A percentile compares a stretch with the other conserved stretches of the same genome.
These are phyloP conservation scores for Asterochloris sp. DNA, from an alignment of 139 green algal genomes.

Conservation along the genomic window DNA sequence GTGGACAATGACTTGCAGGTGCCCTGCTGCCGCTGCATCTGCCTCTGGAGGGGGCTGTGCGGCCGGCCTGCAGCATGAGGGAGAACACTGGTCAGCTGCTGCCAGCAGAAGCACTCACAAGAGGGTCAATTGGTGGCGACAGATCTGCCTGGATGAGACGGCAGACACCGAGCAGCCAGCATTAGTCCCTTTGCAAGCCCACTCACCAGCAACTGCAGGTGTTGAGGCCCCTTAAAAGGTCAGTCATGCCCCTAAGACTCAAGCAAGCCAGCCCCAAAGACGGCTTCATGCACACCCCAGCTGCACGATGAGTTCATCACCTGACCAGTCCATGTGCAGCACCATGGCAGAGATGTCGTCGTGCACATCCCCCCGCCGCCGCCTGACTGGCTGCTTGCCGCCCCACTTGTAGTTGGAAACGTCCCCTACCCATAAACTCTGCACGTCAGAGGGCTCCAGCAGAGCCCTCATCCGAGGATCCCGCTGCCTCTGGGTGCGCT, in stretches of 20 bases:
- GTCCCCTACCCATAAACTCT: conserved; percentile 19
- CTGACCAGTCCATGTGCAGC: conserved; percentile 19
- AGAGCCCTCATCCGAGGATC: conserved; percentile 26
- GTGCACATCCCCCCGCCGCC: conserved; percentile 32
- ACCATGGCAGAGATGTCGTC: conserved; percentile 27
- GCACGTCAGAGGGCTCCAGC: conserved; percentile 7
- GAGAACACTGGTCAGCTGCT: too few relatives aligned
- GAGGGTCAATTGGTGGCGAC: too few relatives aligned
- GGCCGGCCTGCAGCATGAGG: too few relatives aligned
- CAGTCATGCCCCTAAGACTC: too few relatives aligned
- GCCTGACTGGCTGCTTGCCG: conserved; percentile 19
- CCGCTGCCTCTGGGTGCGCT: neutral
- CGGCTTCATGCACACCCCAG: too few relatives aligned
- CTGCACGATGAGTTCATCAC: neutral
- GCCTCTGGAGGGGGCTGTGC: too few relatives aligned
- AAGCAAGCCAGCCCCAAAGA: too few relatives aligned
- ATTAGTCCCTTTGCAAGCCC: neutral
- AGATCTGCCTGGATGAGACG: too few relatives aligned
- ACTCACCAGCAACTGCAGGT: neutral
- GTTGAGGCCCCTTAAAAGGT: neutral
- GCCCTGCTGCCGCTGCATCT: too few relatives aligned
- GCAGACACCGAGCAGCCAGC: neutral
- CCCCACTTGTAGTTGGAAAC: conserved; percentile 23
- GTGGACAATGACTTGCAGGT: neutral
- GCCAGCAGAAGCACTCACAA: too few relatives aligned